Percentiles rank a stretch among this genome's conserved stretches.
Conservation (phyloP, 208 protist genomes). For the Porcisia hertigi region DNA sequence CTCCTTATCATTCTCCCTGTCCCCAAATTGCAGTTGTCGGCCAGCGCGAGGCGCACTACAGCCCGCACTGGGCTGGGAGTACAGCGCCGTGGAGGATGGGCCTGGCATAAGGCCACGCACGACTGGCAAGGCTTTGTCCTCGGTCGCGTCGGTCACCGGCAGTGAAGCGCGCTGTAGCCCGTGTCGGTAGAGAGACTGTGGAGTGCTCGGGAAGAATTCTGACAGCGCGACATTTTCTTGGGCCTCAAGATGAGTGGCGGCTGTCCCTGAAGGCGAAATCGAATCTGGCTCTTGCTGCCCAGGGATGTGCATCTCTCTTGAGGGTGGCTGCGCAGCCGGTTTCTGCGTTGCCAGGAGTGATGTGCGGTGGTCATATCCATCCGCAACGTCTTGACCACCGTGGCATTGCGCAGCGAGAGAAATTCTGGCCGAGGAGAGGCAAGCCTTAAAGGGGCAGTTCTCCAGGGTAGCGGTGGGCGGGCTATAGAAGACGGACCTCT, state of each 20-base stretch:
- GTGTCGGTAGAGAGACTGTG: neutral
- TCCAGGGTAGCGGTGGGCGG: slow-evolving; percentile 4
- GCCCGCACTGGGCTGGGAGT: neutral
- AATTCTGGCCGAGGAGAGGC: neutral
- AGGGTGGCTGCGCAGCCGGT: neutral
- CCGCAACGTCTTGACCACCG: too few relatives aligned
- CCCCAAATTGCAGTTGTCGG: neutral
- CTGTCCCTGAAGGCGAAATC: neutral
- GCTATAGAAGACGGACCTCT: neutral
- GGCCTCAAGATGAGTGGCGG: neutral
- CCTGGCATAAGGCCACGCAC: neutral
- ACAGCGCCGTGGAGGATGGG: neutral
- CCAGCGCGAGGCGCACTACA: neutral
- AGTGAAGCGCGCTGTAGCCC: neutral
- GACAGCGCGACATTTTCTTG: neutral
- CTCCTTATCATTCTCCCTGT: neutral
- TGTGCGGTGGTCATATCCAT: neutral
- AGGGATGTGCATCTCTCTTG: neutral
- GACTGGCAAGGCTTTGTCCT: slow-evolving; percentile 6
- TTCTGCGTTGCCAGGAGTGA: too few relatives aligned
- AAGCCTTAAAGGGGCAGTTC: neutral
- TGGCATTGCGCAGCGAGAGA: neutral
- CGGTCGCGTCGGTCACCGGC: neutral
- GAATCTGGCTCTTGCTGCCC: neutral
- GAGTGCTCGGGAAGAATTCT: neutral